Evolutionary conservation across 2,329 filamentous ascomycete species (phyloP).

Genomic region (Aulographum hederae): DNA sequence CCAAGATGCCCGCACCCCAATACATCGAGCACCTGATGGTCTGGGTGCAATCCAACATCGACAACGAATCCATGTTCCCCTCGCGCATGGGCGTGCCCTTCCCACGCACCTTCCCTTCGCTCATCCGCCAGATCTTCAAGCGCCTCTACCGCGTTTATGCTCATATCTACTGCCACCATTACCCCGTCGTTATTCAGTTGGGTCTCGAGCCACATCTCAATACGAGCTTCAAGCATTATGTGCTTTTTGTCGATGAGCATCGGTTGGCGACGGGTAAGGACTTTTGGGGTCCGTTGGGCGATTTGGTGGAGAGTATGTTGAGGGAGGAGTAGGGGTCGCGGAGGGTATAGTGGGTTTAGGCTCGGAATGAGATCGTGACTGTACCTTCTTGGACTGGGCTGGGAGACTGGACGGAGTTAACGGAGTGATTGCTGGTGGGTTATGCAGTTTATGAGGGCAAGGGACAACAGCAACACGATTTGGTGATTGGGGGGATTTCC

Average conservation of each 20-base stretch:
- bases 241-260: conserved; percentile 96
- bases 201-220: conserved; percentile 95
- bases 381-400: too few relatives aligned
- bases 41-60: conserved; percentile 90
- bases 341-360: too few relatives aligned
- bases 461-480: too few relatives aligned
- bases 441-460: too few relatives aligned
- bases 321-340: conserved; percentile 51
- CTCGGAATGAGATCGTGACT: too few relatives aligned
- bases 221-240: conserved; percentile 99
- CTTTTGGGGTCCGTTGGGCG: conserved; percentile 89
- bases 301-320: conserved; percentile 95
- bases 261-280: conserved; percentile 81
- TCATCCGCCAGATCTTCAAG: conserved; percentile 99
- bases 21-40: conserved; percentile 97
- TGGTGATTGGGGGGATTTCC: too few relatives aligned
- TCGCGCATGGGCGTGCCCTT: conserved; percentile 89
- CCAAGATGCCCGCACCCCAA: conserved; percentile 91
- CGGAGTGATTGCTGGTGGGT: too few relatives aligned
- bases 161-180: conserved; percentile 96
- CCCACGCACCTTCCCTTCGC: conserved; percentile 72
- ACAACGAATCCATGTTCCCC: conserved; percentile 91
- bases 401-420: too few relatives aligned
- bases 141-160: conserved; percentile 95
- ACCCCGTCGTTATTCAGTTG: conserved; percentile 86